phyloP scores from a whole-genome alignment of 495 filamentous ascomycete genomes.

The Chaetomium fimeti region DNA sequence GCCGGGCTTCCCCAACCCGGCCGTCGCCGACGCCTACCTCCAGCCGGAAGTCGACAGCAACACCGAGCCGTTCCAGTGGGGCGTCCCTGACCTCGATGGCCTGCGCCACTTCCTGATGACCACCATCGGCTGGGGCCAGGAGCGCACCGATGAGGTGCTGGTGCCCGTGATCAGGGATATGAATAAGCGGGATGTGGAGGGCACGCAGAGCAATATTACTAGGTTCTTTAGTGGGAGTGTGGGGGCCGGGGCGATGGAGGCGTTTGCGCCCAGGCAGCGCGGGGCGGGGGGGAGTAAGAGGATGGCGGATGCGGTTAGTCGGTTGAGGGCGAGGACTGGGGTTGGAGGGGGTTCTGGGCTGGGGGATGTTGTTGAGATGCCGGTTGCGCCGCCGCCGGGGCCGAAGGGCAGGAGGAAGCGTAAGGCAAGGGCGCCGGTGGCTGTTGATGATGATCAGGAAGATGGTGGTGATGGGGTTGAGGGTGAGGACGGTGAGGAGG shows the following conservation, averaged over 20 bases:
- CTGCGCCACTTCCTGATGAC: constrained; percentile 82
- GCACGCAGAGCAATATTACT: constrained; percentile 96
- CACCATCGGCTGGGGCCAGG: constrained; percentile 90
- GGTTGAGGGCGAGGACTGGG: constrained; percentile 51
- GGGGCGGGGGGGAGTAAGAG: constrained; percentile 64
- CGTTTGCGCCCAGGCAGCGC: constrained; percentile 74
- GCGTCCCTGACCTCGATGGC: constrained; percentile 85
- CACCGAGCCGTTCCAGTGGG: constrained; percentile 84
- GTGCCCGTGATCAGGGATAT: constrained; percentile 93
- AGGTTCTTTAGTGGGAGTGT: constrained; percentile 63
- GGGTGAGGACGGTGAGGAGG: constrained; percentile 23
- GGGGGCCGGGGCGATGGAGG: constrained; percentile 50
- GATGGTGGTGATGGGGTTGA: constrained; percentile 21
- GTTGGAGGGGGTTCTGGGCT: constrained; percentile 16
- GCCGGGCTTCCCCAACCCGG: constrained; percentile 67
- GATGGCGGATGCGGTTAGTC: constrained; percentile 77
- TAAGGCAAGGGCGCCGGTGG: constrained; percentile 24
- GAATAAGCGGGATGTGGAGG: constrained; percentile 80
- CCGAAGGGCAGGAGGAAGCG: constrained; percentile 29
- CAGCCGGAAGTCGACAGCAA: constrained; percentile 79
- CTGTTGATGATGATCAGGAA: constrained; percentile 34
- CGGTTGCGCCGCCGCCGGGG: constrained; percentile 23
- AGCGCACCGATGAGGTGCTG: constrained; percentile 89
- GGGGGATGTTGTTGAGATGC: constrained; percentile 27
- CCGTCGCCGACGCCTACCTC: constrained; percentile 74